Evolutionary conservation across 2,329 filamentous ascomycete genomes (phyloP).

Genomic region (Polytolypa hystricis): DNA sequence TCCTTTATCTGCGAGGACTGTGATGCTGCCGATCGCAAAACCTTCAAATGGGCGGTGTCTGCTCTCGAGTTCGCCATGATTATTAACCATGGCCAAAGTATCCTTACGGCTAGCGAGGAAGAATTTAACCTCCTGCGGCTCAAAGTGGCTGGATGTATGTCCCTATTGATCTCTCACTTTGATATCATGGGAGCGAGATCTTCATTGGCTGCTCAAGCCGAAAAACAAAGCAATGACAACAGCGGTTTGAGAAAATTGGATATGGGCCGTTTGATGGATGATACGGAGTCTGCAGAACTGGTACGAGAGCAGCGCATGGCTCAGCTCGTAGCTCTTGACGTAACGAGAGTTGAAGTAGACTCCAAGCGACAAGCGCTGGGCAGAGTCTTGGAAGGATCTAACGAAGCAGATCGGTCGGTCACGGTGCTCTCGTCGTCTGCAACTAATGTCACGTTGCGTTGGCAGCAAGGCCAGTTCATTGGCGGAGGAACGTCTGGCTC

Average conservation of each 20-base stretch:
- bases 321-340: slow-evolving; percentile 66
- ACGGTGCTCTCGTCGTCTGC: slow-evolving; percentile 89
- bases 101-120: slow-evolving; percentile 76
- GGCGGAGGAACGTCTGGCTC: slow-evolving; percentile 95
- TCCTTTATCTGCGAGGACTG: slow-evolving; percentile 98
- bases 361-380: slow-evolving; percentile 79
- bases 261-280: slow-evolving; percentile 60
- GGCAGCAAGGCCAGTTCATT: slow-evolving; percentile 98
- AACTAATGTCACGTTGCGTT: slow-evolving; percentile 88
- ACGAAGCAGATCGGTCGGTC: slow-evolving; percentile 88
- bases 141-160: slow-evolving; percentile 97
- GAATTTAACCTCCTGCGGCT: slow-evolving; percentile 73
- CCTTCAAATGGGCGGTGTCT: slow-evolving; percentile 92
- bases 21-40: slow-evolving; percentile 83
- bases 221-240: slow-evolving; percentile 76
- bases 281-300: slow-evolving; percentile 70
- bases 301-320: slow-evolving; percentile 66
- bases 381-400: slow-evolving; percentile 82
- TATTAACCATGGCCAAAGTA: slow-evolving; percentile 89
- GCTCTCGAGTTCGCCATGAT: slow-evolving; percentile 95
- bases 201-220: slow-evolving; percentile 82
- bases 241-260: slow-evolving; percentile 69
- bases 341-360: slow-evolving; percentile 64
- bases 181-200: slow-evolving; percentile 97
- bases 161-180: slow-evolving; percentile 91